Conservation (phyloP, 2,329 filamentous ascomycete genomes). For the Fusarium verticillioides region DNA sequence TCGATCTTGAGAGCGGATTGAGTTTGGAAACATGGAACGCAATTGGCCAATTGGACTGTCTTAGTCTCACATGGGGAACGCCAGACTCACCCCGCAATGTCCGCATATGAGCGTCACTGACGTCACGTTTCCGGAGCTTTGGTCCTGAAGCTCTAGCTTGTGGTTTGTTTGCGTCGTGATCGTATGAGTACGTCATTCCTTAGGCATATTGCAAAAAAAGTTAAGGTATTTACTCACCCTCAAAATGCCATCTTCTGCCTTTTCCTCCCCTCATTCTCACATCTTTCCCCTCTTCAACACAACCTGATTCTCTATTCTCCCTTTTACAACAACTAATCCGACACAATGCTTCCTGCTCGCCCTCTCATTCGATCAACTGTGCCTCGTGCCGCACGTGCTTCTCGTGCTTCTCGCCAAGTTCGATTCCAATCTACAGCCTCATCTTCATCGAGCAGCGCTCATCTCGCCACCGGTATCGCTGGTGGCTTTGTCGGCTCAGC, state of each 20-base stretch:
- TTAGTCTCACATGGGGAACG: slow-evolving; percentile 13
- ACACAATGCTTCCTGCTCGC: slow-evolving; percentile 48
- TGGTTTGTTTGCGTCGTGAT: slow-evolving; percentile 38
- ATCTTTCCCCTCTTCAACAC: neutral
- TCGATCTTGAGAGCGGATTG: slow-evolving; percentile 8
- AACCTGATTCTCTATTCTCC: neutral
- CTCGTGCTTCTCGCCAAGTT: slow-evolving; percentile 42
- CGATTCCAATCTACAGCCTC: slow-evolving; percentile 57
- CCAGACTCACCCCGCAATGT: slow-evolving; percentile 32
- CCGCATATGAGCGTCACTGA: slow-evolving; percentile 40
- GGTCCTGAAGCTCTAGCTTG: slow-evolving; percentile 22
- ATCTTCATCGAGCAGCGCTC: slow-evolving; percentile 42
- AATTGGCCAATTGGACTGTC: slow-evolving; percentile 25
- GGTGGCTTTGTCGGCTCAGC: slow-evolving; percentile 58
- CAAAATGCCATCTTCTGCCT: slow-evolving; percentile 4
- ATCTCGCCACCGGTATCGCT: slow-evolving; percentile 55
- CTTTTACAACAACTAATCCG: neutral
- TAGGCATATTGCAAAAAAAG: slow-evolving; percentile 1
- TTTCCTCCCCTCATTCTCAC: neutral
- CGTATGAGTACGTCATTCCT: slow-evolving; percentile 33
- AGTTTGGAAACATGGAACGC: neutral
- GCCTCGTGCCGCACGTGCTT: slow-evolving; percentile 43
- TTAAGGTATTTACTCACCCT: neutral
- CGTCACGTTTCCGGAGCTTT: slow-evolving; percentile 40
- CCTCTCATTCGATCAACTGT: slow-evolving; percentile 44